These are phyloP conservation scores for Annona cherimola DNA, from an alignment of 164 flowering plant species.

Conservation along the genomic window DNA sequence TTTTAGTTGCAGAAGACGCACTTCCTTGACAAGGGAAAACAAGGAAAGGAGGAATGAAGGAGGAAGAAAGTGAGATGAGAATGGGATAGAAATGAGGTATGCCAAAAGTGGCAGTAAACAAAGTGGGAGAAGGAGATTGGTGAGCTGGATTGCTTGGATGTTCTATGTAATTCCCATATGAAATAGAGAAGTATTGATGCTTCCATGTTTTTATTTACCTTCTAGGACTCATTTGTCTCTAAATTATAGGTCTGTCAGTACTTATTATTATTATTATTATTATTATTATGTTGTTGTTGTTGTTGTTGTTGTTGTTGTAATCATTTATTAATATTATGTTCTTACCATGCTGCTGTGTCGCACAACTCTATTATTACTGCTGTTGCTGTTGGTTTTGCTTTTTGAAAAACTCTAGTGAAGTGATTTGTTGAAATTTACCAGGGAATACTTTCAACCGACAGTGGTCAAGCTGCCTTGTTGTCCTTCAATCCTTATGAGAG, in stretches of 20 bases:
- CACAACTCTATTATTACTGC: not conserved
- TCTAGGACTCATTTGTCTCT: not conserved
- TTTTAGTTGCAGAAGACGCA: no score
- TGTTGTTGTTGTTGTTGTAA: no score
- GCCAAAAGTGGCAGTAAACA: no score
- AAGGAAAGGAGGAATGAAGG: no score
- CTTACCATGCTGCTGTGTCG: not conserved
- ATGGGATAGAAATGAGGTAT: no score
- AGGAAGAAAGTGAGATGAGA: no score
- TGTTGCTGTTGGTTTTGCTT: not conserved
- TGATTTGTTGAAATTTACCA: constrained; percentile 18
- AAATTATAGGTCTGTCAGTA: not conserved
- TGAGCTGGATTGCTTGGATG: not conserved
- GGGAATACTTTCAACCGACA: constrained; percentile 93
- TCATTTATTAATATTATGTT: no score
- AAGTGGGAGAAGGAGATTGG: no score
- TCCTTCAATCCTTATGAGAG: constrained; percentile 66
- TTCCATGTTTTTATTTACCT: not conserved
- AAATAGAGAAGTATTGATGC: not conserved
- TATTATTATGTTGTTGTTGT: no score
- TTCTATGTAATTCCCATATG: not conserved
- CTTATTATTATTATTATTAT: no score
- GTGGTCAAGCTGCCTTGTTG: constrained; percentile 56
- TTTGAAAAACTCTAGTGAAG: not conserved
- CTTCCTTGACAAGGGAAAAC: no score